Percentiles rank a stretch among this genome's conserved stretches.
Conservation (phyloP, 345 rosid genomes). For the Euphorbia pulcherrima region DNA sequence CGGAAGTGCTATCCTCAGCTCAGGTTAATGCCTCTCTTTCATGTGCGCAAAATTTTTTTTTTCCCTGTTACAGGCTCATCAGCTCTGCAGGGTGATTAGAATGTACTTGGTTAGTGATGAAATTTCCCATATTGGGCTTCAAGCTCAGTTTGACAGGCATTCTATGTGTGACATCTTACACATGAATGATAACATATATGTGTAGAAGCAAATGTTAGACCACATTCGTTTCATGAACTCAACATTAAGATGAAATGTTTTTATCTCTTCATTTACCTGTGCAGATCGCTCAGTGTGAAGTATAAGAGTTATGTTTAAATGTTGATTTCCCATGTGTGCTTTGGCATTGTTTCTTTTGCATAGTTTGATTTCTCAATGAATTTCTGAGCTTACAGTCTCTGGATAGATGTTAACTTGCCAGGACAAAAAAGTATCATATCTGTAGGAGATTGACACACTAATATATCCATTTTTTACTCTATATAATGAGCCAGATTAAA, state of each 20-base stretch:
- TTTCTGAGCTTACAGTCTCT: neutral
- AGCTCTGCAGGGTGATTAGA: neutral
- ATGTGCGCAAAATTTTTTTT: neutral
- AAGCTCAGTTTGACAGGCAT: neutral
- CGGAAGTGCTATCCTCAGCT: conserved; percentile 74
- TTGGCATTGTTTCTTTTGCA: neutral
- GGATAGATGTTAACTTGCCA: neutral
- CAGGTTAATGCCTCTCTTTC: conserved; percentile 51
- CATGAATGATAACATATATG: neutral
- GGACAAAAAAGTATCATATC: neutral
- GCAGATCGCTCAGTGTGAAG: neutral
- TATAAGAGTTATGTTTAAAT: neutral
- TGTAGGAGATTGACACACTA: neutral
- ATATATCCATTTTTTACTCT: neutral
- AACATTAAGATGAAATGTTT: neutral
- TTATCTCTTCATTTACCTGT: neutral
- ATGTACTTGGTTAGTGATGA: neutral
- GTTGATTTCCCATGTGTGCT: neutral
- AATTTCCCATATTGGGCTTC: neutral
- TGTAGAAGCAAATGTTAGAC: neutral
- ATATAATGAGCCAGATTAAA: neutral
- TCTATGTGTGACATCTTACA: neutral
- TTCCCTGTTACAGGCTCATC: neutral
- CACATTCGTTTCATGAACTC: neutral
- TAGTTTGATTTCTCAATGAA: neutral